Evolutionary conservation across 768 basidiomycete species (phyloP).

Genomic region (Rhodosporidiobolus odoratus): DNA sequence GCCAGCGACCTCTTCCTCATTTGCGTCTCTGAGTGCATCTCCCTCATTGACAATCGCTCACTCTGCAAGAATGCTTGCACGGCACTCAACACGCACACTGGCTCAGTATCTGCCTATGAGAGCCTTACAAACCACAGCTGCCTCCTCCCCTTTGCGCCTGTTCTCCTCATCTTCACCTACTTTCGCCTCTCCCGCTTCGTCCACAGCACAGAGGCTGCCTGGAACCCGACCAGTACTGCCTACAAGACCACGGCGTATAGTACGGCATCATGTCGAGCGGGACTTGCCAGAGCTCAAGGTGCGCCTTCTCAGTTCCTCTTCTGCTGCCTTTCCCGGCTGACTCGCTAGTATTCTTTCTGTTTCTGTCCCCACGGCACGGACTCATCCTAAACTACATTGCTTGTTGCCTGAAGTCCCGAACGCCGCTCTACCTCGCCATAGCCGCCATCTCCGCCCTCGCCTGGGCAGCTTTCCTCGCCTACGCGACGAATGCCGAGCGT

Average conservation of each 20-base stretch:
- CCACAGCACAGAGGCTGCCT: not conserved
- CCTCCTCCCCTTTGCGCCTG: not conserved
- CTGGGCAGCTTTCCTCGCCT: constrained; percentile 35
- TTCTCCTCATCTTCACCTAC: not conserved
- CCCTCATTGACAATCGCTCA: not conserved
- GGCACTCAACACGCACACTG: not conserved
- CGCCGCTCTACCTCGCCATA: constrained; percentile 33
- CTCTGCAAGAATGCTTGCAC: not conserved
- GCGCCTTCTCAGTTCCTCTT: not conserved
- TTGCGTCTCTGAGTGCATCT: not conserved
- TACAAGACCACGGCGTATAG: not conserved
- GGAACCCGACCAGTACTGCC: not conserved
- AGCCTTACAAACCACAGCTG: not conserved
- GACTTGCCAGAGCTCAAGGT: constrained; percentile 24
- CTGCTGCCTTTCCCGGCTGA: not conserved
- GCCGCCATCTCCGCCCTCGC: constrained; percentile 9
- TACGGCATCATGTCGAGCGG: not conserved
- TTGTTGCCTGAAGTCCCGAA: constrained; percentile 19
- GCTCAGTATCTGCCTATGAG: not conserved
- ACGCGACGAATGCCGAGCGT: constrained; percentile 39
- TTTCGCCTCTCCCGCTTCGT: not conserved
- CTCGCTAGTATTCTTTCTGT: too few relatives aligned
- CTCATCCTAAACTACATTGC: not conserved
- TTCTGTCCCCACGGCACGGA: not conserved
- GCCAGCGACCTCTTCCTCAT: not conserved